Base-by-base conservation (phyloP, 2,329 filamentous ascomycete species). In the Alternaria brassicae region DNA sequence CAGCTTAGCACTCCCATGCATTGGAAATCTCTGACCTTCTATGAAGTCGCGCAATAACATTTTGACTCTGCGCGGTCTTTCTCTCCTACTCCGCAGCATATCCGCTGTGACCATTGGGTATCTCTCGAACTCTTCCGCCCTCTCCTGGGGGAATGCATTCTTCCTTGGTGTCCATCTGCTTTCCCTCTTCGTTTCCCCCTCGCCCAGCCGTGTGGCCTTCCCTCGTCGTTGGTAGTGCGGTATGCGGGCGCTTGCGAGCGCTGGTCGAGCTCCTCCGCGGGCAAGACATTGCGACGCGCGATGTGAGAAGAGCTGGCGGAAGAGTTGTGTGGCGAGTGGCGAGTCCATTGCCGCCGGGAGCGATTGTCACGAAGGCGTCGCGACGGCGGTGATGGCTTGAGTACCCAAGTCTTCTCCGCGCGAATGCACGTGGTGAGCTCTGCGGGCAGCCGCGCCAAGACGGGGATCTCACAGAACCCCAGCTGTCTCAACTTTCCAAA, bases 31-130 rank as follows among this genome's bases (percentile, higher is more conserved):
- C 57, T 67, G 74, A 93, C 91, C 93, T 78, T 99, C 95, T 74
- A 99, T 95, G 75, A 99, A 99, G 83, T 99, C 96, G 66, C 96
- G 87, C 76, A 96, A 91, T 73, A 97, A 81, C 95, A 99, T 99
- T 86, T 97, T 97, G 67, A 97, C 93, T 77, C 91, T 86, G 73
- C 86, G 87, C 42, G 95, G 95, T 72, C 95, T 84, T 74, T 96
- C 89, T 53, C 82, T 88, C 53, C 91, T 85, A 66, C 79, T 82
- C 67, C 89, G 88, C 67, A 99, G 81, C 62, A 92, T 89, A 65
- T 90, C 85, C n/a, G 92, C 87, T 8, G 93, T 96, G 48, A 99
- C 90, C 74, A 90, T 88, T 0, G 95, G 93, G 73, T 92, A 97
- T 71, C 86, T 84, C 61, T 88, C 85, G 77, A 93, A 93, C 78